phyloP scores from a whole-genome alignment of 208 protist species.

The Leishmania aethiopica region DNA sequence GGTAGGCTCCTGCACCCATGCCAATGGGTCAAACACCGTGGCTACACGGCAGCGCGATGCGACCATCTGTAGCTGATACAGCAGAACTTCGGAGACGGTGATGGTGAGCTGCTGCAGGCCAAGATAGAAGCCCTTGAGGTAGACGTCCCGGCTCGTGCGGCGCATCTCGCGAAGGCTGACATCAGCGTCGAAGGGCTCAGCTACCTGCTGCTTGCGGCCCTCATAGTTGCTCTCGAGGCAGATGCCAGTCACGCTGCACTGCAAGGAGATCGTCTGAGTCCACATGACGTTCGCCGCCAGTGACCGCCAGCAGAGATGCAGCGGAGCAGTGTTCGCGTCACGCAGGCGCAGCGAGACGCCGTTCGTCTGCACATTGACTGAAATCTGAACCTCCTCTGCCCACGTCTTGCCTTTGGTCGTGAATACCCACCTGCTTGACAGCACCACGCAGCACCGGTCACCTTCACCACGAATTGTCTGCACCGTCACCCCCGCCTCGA shows the following conservation, averaged over 20 bases:
- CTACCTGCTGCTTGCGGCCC: constrained; percentile 29
- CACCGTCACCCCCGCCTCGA: constrained; percentile 32
- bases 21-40: neutral
- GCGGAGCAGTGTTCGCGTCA: constrained; percentile 24
- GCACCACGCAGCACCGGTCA: constrained; percentile 26
- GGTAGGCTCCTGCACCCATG: constrained; percentile 8
- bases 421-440: constrained; percentile 16
- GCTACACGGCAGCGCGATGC: constrained; percentile 17
- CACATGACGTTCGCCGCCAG: constrained; percentile 35
- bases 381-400: constrained; percentile 34
- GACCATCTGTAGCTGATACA: constrained; percentile 55
- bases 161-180: constrained; percentile 47
- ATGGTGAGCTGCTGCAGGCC: constrained; percentile 48
- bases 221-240: constrained; percentile 45
- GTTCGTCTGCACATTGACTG: constrained; percentile 28
- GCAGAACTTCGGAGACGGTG: constrained; percentile 57
- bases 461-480: constrained; percentile 13
- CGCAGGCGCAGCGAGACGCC: constrained; percentile 27
- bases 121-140: constrained; percentile 34
- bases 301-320: constrained; percentile 30
- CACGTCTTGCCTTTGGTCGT: constrained; percentile 14
- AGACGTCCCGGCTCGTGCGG: constrained; percentile 22
- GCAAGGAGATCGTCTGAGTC: constrained; percentile 34
- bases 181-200: constrained; percentile 52
- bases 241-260: constrained; percentile 50